Evolutionary conservation across 2,329 filamentous ascomycete genomes (phyloP).

Genomic region (Alternaria arbusti): DNA sequence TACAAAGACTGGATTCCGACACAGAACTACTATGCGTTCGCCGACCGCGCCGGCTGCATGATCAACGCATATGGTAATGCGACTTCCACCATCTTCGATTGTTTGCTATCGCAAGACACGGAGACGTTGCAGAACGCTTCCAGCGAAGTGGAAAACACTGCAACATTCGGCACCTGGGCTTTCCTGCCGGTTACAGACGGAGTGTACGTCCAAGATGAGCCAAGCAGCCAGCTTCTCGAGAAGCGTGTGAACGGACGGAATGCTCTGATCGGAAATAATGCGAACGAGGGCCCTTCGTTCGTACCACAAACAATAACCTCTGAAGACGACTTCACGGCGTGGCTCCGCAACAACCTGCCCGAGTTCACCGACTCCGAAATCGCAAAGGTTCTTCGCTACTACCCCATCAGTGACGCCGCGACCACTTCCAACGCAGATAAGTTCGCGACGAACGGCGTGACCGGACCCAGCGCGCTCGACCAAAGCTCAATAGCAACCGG

Average conservation of each 20-base stretch:
- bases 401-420: constrained; percentile 27
- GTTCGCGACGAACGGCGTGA: constrained; percentile 45
- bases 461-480: constrained; percentile 57
- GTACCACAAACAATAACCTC: constrained; percentile 53
- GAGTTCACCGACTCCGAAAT: constrained; percentile 43
- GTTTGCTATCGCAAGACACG: constrained; percentile 48
- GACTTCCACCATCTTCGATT: constrained; percentile 50
- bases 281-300: constrained; percentile 59
- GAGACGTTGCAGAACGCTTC: constrained; percentile 49
- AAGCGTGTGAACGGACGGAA: constrained; percentile 49
- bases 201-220: constrained; percentile 46
- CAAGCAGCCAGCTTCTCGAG: constrained; percentile 46
- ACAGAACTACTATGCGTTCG: constrained; percentile 56
- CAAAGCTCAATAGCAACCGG: constrained; percentile 58
- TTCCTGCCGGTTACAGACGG: constrained; percentile 56
- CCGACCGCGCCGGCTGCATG: constrained; percentile 36
- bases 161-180: constrained; percentile 50
- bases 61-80: constrained; percentile 19
- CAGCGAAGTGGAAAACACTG: constrained; percentile 37
- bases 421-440: constrained; percentile 9
- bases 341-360: constrained; percentile 54
- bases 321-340: constrained; percentile 49
- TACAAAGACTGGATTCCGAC: constrained; percentile 57
- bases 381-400: constrained; percentile 48
- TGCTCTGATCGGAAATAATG: constrained; percentile 53